Base-by-base conservation (phyloP, 2,329 filamentous ascomycete species). In the Clarireedia monteithiana region DNA sequence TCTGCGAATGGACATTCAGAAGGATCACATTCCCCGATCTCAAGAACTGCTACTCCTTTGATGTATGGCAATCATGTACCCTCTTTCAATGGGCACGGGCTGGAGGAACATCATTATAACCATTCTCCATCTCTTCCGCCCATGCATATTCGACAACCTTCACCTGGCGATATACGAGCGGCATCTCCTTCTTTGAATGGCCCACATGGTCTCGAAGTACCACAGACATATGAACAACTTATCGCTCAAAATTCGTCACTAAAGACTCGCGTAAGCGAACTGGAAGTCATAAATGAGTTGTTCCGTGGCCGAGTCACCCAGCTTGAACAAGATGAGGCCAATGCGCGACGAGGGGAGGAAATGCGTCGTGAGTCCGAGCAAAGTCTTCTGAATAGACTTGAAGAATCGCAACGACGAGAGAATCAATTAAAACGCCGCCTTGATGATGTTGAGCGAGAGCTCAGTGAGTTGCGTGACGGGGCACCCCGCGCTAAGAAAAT, bases 181-280 rank as follows among this genome's bases (percentile, higher is more conserved):
- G 80, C 85, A 26, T 72, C 71, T 12, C 68, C 71, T 39, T 54
- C 51, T 49, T 60, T 80, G 57, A 80, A 83, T 60, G 75, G 74
- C 50, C 73, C 80, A 58, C 84, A 85, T 48, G 79, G 84, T 60
- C 75, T 85, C 55, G 88, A 91, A 57, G 77, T 82, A 4, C 83
- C 88, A 0, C 86, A 90, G 67, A 86, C 85, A 3, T 90, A 89
- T 69, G 89, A 96, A 67, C 85, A 88, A 59, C 80, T 95, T 24
- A 76, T 90, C 52, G 85, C 86, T 1, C 82, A 86, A 59, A 96
- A 95, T 70, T 88, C 88, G 5, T 86, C 85, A 50, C 78, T 97
- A n/a, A 95, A 95, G 74, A 99, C 94, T 0, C 85, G 94, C 44
- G 92, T 99, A 36, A 94, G 86, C 64, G 94, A 99, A 71, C 80